Evolutionary conservation across 805 yeast species (phyloP).

Genomic region (Lipomyces orientalis): DNA sequence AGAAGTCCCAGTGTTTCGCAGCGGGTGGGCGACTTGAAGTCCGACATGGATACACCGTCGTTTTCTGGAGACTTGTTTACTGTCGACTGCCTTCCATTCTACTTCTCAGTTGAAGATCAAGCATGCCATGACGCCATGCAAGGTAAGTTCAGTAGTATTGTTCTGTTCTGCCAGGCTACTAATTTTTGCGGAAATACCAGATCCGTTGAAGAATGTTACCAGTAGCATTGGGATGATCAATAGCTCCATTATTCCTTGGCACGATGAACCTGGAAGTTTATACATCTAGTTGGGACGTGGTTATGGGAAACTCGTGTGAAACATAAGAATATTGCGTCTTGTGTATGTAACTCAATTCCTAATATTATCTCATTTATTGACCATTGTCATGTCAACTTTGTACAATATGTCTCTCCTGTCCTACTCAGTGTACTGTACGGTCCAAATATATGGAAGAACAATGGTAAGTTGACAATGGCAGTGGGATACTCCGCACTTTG

Average conservation of each 20-base stretch:
- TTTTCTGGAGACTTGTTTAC: slow-evolving; percentile 2
- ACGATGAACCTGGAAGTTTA: neutral
- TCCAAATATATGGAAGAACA: neutral
- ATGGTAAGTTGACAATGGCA: too few species aligned
- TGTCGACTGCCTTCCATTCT: slow-evolving; percentile 4
- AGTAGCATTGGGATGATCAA: neutral
- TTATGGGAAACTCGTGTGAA: neutral
- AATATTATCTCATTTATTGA: neutral
- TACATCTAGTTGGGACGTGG: neutral
- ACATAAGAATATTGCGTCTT: neutral
- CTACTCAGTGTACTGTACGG: neutral
- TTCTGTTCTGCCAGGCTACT: neutral
- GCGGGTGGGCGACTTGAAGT: neutral
- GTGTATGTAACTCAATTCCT: neutral
- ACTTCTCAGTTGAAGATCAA: slow-evolving; percentile 1
- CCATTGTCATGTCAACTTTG: neutral
- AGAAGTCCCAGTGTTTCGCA: neutral
- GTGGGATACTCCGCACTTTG: too few species aligned
- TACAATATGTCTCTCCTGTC: neutral
- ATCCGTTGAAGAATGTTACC: slow-evolving; percentile 1
- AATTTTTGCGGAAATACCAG: neutral
- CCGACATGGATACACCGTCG: slow-evolving; percentile 4
- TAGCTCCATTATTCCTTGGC: neutral
- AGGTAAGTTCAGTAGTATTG: neutral
- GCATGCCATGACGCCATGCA: neutral